These are phyloP conservation scores for Trametes versicolor DNA, from an alignment of 1,284 basidiomycete species.

Conservation along the genomic window DNA sequence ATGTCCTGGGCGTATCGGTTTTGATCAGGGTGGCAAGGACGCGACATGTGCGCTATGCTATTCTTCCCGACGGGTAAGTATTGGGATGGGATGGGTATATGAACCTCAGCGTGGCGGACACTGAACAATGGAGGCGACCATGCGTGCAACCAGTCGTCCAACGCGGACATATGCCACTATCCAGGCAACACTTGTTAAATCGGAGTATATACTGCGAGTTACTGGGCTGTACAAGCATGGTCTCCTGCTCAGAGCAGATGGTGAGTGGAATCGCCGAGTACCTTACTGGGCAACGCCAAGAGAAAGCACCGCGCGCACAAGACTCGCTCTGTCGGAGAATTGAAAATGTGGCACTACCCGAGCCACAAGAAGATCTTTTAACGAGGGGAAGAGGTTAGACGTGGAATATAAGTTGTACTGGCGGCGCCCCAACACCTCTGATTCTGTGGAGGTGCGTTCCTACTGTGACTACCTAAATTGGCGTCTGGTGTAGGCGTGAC, in stretches of 20 bases:
- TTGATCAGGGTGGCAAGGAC: background rate
- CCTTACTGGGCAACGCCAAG: background rate
- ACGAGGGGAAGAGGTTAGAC: background rate
- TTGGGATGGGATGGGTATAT: background rate
- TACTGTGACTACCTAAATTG: conserved; percentile 20
- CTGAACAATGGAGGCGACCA: too few species aligned
- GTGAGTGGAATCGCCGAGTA: background rate
- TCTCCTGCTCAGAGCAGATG: background rate
- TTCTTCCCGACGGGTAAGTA: background rate
- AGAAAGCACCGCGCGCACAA: background rate
- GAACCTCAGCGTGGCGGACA: background rate
- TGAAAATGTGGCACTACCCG: background rate
- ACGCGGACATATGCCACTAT: too few species aligned
- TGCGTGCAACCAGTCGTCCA: too few species aligned
- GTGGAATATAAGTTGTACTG: background rate
- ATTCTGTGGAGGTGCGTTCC: background rate
- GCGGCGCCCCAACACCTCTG: background rate
- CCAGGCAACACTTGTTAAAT: too few species aligned
- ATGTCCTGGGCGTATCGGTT: background rate
- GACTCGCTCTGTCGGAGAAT: background rate
- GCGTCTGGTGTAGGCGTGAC: conserved; percentile 17
- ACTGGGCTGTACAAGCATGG: background rate
- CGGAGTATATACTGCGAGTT: too few species aligned
- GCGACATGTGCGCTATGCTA: background rate
- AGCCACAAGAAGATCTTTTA: background rate